Conservation (phyloP, 2,329 filamentous ascomycete species). For the Orbilia blumenaviensis region DNA sequence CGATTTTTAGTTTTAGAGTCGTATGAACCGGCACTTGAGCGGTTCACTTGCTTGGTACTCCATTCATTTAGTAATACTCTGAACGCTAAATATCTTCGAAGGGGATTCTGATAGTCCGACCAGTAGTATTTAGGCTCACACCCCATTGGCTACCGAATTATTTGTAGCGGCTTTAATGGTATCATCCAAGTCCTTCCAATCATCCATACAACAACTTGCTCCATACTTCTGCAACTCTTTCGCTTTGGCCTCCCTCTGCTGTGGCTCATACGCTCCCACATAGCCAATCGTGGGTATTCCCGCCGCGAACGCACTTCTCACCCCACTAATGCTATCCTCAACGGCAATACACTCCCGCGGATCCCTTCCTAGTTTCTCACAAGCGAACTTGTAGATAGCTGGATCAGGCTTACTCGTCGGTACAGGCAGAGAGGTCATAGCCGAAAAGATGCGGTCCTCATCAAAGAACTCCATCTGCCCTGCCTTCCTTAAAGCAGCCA, state of each 20-base stretch:
- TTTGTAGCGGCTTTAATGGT: not conserved
- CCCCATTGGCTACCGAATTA: not conserved
- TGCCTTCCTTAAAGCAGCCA: slow-evolving; percentile 80
- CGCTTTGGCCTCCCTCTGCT: slow-evolving; percentile 72
- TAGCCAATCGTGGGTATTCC: slow-evolving; percentile 85
- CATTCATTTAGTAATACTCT: no score
- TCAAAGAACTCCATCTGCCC: slow-evolving; percentile 81
- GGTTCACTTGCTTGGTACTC: no score
- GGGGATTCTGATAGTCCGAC: no score
- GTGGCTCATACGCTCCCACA: slow-evolving; percentile 74
- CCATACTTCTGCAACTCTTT: slow-evolving; percentile 70
- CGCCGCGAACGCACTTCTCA: slow-evolving; percentile 78
- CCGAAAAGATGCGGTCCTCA: slow-evolving; percentile 79
- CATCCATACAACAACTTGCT: slow-evolving; percentile 70
- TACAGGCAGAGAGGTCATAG: slow-evolving; percentile 77
- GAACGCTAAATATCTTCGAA: no score
- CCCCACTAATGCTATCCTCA: slow-evolving; percentile 88
- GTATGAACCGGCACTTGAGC: no score
- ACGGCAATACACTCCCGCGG: slow-evolving; percentile 79
- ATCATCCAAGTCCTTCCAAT: slow-evolving; percentile 69
- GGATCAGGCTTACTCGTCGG: slow-evolving; percentile 94
- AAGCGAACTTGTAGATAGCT: slow-evolving; percentile 82
- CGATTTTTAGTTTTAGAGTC: no score
- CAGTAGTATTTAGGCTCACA: no score
- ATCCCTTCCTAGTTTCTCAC: slow-evolving; percentile 76